Evolutionary conservation across 176 grass and related monocot species (phyloP), one percentile per base, ranked within the genome.

Genomic region (Bothriochloa decipiens): DNA sequence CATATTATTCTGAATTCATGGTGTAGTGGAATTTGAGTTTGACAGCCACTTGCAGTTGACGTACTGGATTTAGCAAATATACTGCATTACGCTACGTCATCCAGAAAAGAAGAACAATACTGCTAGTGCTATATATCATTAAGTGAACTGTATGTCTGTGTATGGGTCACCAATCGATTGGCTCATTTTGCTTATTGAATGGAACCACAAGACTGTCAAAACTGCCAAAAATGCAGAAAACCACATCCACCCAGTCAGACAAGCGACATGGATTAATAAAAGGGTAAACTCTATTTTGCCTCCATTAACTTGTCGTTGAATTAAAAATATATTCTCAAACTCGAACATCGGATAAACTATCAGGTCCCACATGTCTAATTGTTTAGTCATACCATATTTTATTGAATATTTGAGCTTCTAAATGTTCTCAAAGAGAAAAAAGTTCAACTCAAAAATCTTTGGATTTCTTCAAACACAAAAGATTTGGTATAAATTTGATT

Each of bases 1-100:
- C 79, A 78, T 69, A 28, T 84, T 69, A 39, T 84, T 72, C 13
- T 25, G 12, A 73, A 73, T 75, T 26, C 37, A 68, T 49, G 60
- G 25, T 45, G 4, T 20, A 39, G 32, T 83, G 81, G 20, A 72
- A 74, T 6, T 22, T 67, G 25, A 27, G 36, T 47, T 74, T 67
- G 81, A 67, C 20, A 79, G 42, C 81, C 77, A 36, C 55, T 66
- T 65, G 23, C 8, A 65, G 27, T 83, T 27, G 86, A 83, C 29
- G 29, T 32, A 32, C 70, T 39, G 3, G 16, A 78, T 71, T 75
- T 22, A 68, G 22, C 28, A 83, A 52, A 66, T 36, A 50, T 50
- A 62, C 15, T 60, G 32, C 1, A 22, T 62, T 32, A n/a, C 16
- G 39, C 28, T 36, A 40, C 4, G 12, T 52, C 57, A n/a, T 23